Evolutionary conservation across 306 rosid species (phyloP).

Genomic region (Vigna hirtella): DNA sequence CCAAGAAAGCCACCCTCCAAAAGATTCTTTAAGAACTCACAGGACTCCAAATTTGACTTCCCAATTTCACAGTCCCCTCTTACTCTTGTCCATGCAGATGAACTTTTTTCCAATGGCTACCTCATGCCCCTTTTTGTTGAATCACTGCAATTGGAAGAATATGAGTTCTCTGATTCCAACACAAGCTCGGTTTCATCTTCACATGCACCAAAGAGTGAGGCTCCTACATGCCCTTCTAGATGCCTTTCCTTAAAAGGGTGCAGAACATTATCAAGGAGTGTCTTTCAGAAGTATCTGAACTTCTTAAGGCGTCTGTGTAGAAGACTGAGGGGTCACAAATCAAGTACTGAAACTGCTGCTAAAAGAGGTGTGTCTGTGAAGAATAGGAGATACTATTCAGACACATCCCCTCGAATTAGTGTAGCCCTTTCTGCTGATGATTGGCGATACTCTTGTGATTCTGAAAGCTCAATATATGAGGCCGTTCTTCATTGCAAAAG

Average conservation of each 20-base stretch:
- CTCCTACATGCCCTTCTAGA: conserved; percentile 52
- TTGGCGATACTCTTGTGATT: conserved; percentile 94
- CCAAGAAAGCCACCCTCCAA: conserved; percentile 95
- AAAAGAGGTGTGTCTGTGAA: conserved; percentile 59
- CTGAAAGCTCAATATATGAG: conserved; percentile 95
- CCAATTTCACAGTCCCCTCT: conserved; percentile 71
- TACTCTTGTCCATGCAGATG: conserved; percentile 91
- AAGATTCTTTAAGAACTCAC: conserved; percentile 78
- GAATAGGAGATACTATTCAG: conserved; percentile 66
- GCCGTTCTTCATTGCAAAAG: conserved; percentile 99
- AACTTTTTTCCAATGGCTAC: conserved; percentile 91
- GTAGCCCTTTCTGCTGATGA: conserved; percentile 77
- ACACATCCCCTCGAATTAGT: conserved; percentile 74
- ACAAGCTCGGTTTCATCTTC: conserved; percentile 54
- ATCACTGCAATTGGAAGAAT: conserved; percentile 65
- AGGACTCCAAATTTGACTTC: conserved; percentile 88
- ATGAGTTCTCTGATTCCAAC: conserved; percentile 57
- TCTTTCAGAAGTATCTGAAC: conserved; percentile 74
- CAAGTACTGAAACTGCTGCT: conserved; percentile 54
- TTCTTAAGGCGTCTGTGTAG: conserved; percentile 75
- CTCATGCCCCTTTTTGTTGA: conserved; percentile 79
- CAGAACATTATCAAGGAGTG: conserved; percentile 70
- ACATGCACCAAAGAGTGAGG: conserved; percentile 45
- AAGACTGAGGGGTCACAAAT: conserved; percentile 63
- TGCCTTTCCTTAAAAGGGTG: conserved; percentile 73